Evolutionary conservation across 2,329 filamentous ascomycete species (phyloP), one percentile per base, ranked within the genome.

Genomic region (Aplosporella prunicola): DNA sequence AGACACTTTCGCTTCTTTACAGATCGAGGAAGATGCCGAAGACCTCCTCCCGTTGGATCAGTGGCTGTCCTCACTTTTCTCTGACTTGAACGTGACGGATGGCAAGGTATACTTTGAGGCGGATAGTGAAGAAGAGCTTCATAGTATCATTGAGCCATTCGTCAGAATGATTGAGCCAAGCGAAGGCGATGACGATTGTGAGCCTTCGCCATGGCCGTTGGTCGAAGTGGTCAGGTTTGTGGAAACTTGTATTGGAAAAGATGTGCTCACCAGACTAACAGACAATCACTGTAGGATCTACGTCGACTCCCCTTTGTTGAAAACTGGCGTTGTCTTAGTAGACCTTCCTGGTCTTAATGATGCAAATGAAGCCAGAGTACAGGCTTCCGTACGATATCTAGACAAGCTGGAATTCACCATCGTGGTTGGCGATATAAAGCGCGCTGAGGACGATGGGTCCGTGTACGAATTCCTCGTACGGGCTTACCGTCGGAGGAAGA

Each of bases 131-230:
- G 15, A 18, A 2, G 13, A 13, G 4, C 20, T 38, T 13, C 20
- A n/a, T 10, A 15, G 31, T 5, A 2, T 11, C 8, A 9, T 32
- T 4, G 23, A n/a, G 3, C 28, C 22, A 4, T 32, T 24, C 10
- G 9, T n/a, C n/a, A n/a, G n/a, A n/a, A n/a, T n/a, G n/a, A n/a
- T n/a, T n/a, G n/a, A n/a, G n/a, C n/a, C n/a, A n/a, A n/a, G n/a
- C n/a, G n/a, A n/a, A n/a, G n/a, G n/a, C n/a, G n/a, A n/a, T n/a
- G n/a, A 15, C 10, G 8, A 15, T 18, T 2, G 22, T 20, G 8
- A 15, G 14, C 35, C 35, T 22, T 46, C 38, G 1, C 47, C 48
- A 9, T 54, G 49, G 47, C 50, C 50, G 1, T 35, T 55, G 0
- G 49, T 55, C 6, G 39, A 41, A 24, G 18, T 42, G 2, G 39